phyloP scores from a whole-genome alignment of 441 rosid species.

The Theobroma grandiflorum region DNA sequence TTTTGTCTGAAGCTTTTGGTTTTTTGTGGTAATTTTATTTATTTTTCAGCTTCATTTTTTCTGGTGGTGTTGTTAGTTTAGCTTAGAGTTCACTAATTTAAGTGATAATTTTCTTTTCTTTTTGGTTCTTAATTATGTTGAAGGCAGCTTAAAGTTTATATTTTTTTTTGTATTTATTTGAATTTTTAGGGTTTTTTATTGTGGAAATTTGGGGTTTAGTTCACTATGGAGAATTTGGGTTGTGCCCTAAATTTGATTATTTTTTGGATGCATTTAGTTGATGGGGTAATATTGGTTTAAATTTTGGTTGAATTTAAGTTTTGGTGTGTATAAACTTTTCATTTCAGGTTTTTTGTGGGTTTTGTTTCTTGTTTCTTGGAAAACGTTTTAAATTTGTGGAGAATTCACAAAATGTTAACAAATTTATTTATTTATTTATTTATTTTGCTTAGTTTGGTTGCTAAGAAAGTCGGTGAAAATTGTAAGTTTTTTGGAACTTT shows the following conservation, averaged over 20 bases:
- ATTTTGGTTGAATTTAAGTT: slow-evolving; percentile 3
- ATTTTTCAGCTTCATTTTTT: neutral
- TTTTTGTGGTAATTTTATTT: neutral
- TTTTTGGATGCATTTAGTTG: neutral
- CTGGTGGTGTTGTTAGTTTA: slow-evolving; percentile 1
- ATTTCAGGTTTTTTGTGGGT: neutral
- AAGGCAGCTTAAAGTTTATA: neutral
- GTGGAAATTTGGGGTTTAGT: neutral
- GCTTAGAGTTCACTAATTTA: slow-evolving; percentile 30
- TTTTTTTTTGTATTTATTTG: neutral
- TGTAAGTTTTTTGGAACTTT: neutral
- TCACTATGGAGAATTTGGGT: neutral
- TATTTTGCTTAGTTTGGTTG: neutral
- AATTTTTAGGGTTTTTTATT: slow-evolving; percentile 20
- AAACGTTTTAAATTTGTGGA: neutral
- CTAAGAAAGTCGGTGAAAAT: neutral
- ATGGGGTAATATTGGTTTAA: slow-evolving; percentile 13
- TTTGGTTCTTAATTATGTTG: slow-evolving; percentile 19
- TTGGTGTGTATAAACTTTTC: neutral
- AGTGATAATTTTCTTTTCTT: neutral
- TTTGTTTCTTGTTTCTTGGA: neutral
- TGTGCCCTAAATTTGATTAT: slow-evolving; percentile 13
- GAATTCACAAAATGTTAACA: neutral
- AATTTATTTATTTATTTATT: neutral
- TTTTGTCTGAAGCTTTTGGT: neutral